Evolutionary conservation across 441 rosid species (phyloP), one percentile per base, ranked within the genome.

Genomic region (Metrosideros polymorpha): DNA sequence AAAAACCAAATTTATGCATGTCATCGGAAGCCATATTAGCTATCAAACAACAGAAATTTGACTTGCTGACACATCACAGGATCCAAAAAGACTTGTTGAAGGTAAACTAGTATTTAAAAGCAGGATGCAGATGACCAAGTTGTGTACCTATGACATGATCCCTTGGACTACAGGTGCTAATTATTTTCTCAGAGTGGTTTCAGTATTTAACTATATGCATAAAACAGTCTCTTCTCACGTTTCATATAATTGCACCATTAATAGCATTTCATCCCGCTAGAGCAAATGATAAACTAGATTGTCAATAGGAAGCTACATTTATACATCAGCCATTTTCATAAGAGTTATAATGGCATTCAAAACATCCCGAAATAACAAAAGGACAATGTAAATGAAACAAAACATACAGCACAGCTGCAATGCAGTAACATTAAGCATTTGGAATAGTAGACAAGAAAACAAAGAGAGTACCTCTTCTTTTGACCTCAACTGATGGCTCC

Each of bases 401-500:
- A 82, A 53, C 22, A 53, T 8, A 45, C 14, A 47, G 43, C 53
- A 47, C 29, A 14, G 17, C 42, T 12, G 51, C 6, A 75, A 84
- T 54, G 14, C 19, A 32, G 45, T 47, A 24, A 25, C 49, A 63
- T 82, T 49, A 29, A 61, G 54, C 39, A 83, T 18, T 30, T 59
- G 77, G 29, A 76, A 63, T 56, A 88, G 75, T 12, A 76, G 66
- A 29, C 30, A 86, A 12, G n/a, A 71, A 71, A 71, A 35, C 17
- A 71, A 30, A 52, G 61, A 27, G 53, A 79, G 84, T 91, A 94
- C 97, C 95, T 95, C 94, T 95, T 85, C 99, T 91, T 91, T 94
- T 96, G 86, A 97, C 97, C 93, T 97, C 99, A 84, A 95, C 97
- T 29, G 99, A 95, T 3, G 99, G 99, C 90, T 93, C 98, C 42